Conservation (phyloP, 805 yeast species). For the Kodamaea neixiangensis region DNA sequence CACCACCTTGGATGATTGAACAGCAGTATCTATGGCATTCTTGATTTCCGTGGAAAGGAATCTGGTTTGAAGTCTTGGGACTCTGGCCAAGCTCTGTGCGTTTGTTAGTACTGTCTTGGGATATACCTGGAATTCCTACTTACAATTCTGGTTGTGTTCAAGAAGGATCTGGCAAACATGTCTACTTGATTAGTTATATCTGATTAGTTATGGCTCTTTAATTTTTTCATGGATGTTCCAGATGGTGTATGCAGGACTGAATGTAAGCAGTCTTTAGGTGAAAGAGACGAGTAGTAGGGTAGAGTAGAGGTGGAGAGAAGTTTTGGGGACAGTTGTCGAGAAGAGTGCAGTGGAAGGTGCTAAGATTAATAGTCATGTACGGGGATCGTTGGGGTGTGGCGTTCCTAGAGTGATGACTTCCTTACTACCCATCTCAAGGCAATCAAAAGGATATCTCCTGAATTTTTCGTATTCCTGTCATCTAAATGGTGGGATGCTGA, state of each 20-base stretch:
- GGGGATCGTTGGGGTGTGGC: too few relatives aligned
- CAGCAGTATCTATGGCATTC: slow-evolving; percentile 83
- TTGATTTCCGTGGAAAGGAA: slow-evolving; percentile 75
- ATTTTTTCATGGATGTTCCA: not conserved
- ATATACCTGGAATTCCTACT: slow-evolving; percentile 4
- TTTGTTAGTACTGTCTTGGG: slow-evolving; percentile 2
- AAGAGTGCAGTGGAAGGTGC: too few relatives aligned
- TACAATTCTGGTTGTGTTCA: slow-evolving; percentile 16
- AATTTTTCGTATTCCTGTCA: too few relatives aligned
- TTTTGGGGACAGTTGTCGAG: too few relatives aligned
- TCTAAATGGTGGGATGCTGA: too few relatives aligned
- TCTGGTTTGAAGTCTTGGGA: slow-evolving; percentile 28
- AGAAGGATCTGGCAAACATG: slow-evolving; percentile 14
- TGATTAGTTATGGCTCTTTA: too few relatives aligned
- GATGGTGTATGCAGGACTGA: not conserved
- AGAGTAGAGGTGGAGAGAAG: not conserved
- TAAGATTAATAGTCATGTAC: too few relatives aligned
- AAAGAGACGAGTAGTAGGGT: not conserved
- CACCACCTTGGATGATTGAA: slow-evolving; percentile 89
- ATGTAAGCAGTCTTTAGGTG: not conserved
- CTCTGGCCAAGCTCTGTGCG: slow-evolving; percentile 1
- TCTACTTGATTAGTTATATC: not conserved
- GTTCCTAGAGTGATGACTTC: too few relatives aligned
- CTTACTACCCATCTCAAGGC: too few relatives aligned
- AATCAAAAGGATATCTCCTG: too few relatives aligned